Base-by-base conservation (phyloP, 148 eudicot genomes). In the Cornus suecica region DNA sequence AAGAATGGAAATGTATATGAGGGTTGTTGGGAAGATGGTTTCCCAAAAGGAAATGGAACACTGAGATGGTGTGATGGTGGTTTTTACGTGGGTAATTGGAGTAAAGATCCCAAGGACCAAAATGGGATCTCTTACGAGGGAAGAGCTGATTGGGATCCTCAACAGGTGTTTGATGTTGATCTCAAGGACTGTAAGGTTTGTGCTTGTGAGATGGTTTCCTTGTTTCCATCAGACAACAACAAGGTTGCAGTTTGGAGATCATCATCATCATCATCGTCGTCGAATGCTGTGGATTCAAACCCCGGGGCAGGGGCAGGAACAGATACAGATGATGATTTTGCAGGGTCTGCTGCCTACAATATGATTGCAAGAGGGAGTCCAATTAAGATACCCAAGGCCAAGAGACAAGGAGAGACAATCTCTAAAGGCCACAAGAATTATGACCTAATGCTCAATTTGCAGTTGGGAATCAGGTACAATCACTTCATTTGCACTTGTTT, bases 361-460 rank as follows among this genome's bases (percentile, higher is more conserved):
- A 69, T 70, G 22, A 34, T 60, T 71, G 24, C 66, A 32, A 80
- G 75, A 26, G 92, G 91, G 32, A 86, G 87, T 60, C 87, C 97
- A 1, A 65, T 94, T 15, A 87, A 78, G 79, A 86, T 91, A 78
- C 94, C 94, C 0, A 91, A 81, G 77, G 90, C 68, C 32, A 94
- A 83, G 82, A 94, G 82, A 80, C 98, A 87, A 84, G 98, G 98
- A 65, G 90, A 86, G 82, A 90, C 84, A 0, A 94, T 94, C 61
- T 87, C 88, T 31, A 91, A 82, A 83, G 97, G 91, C 42, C 98
- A 94, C 71, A 94, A 89, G 74, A 94, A 94, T 71, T 94, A 87
- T 86, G 98, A 94, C 54, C 90, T 94, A 27, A 94, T 94, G 98
- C 92, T 93, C 20, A 93, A 93, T 88, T 84, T 93, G 65, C 98